Evolutionary conservation across 805 yeast genomes (phyloP), one percentile per base, ranked within the genome.

Genomic region (Saccharomyces eubayanus): DNA sequence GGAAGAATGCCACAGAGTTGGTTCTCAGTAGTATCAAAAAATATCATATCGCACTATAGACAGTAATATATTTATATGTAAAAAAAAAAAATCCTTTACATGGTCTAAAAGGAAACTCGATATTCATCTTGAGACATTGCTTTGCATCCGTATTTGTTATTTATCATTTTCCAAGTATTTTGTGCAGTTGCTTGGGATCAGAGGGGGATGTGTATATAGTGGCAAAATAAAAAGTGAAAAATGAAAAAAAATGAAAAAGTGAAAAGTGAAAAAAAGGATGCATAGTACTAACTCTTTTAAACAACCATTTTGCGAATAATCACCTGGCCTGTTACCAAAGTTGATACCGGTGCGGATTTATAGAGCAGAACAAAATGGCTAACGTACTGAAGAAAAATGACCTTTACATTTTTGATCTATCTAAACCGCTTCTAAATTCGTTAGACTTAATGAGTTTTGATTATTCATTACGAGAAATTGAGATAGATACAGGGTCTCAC

Each of bases 1-100:
- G 66, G 74, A 89, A 70, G 97, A 89, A 70, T 86, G 94, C 62
- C 96, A 89, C 69, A 80, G 91, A 63, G 69, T 87, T 52, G 96
- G 96, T 9, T 73, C 80, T 8, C 68, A 71, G 57, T 74, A 65
- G 51, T 51, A 51, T 21, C n/a, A 28, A n/a, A 29, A 29, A 20
- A 20, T 47, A 28, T 24, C 36, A 4, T 30, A 28, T 36, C 9
- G 24, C 20, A 24, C 24, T 36, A 36, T 16, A 36, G 24, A 16
- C 20, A 16, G 20, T 6, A 6, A n/a, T 36, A 36, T 36, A 36
- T 16, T 8, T 36, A 8, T 36, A 36, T 36, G 24, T 36, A 36
- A 36, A 36, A 36, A 36, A 36, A 36, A 36, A 36, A 36, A 16
- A 36, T 6, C 21, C 2, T 36, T 16, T 2, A 16, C 24, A n/a